A percentile compares a stretch with the other conserved stretches of the same genome.
These are phyloP conservation scores for Aspergillus fumigatus DNA, from an alignment of 2,329 filamentous ascomycete species.

Conservation along the genomic window DNA sequence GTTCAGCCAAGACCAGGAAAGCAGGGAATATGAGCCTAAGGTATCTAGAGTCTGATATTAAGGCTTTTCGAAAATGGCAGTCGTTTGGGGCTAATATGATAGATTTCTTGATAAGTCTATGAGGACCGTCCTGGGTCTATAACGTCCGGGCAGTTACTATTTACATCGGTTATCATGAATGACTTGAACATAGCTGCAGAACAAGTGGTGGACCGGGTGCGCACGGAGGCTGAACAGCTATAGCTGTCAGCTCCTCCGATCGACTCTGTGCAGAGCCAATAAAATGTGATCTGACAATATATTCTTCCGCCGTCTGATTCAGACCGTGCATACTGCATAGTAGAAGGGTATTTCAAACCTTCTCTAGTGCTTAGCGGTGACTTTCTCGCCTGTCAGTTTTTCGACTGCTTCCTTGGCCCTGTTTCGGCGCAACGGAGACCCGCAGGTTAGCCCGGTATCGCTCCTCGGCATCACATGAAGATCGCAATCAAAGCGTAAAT, in stretches of 20 bases:
- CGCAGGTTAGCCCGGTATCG: slow-evolving; percentile 25
- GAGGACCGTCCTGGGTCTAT: background rate
- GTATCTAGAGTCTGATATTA: background rate
- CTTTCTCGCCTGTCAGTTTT: slow-evolving; percentile 59
- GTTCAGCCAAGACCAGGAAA: background rate
- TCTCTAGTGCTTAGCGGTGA: slow-evolving; percentile 61
- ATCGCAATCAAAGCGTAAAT: slow-evolving; percentile 3
- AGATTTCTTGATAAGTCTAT: background rate
- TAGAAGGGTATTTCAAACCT: slow-evolving; percentile 38
- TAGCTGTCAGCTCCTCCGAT: background rate
- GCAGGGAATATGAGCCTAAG: background rate
- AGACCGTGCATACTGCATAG: slow-evolving; percentile 14
- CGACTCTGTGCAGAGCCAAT: background rate
- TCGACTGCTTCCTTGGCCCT: slow-evolving; percentile 63
- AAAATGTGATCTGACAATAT: background rate
- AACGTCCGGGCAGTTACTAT: background rate
- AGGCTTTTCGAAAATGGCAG: background rate
- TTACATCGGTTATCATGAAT: background rate
- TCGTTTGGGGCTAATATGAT: background rate
- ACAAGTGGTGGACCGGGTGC: background rate
- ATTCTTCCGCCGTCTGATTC: background rate
- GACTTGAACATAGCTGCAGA: background rate
- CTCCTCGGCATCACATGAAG: slow-evolving; percentile 25
- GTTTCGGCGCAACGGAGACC: slow-evolving; percentile 22
- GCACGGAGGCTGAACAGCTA: background rate